These are phyloP conservation scores for Cercophora newfieldiana DNA, from an alignment of 495 filamentous ascomycete species.

Conservation along the genomic window DNA sequence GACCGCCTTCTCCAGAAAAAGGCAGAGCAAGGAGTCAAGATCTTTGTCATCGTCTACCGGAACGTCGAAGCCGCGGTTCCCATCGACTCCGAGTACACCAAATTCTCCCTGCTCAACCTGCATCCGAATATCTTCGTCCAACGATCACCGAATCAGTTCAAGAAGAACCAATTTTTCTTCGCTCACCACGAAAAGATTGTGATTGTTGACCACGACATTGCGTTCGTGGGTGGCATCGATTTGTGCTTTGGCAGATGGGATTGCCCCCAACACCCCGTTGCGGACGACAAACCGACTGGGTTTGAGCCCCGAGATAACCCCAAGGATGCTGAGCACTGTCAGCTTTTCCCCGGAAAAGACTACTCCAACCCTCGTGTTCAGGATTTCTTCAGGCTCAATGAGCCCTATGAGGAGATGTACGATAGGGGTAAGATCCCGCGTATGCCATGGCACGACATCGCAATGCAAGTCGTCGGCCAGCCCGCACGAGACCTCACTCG, in stretches of 20 bases:
- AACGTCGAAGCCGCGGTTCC: conserved; percentile 98
- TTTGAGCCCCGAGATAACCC: conserved; percentile 72
- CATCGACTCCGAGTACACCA: conserved; percentile 98
- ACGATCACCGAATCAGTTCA: conserved; percentile 92
- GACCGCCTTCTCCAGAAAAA: conserved; percentile 94
- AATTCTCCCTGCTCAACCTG: conserved; percentile 93
- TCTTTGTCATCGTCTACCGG: conserved; percentile 97
- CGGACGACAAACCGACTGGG: conserved; percentile 92
- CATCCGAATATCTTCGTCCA: conserved; percentile 97
- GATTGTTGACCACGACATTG: conserved; percentile 92
- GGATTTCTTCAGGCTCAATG: conserved; percentile 91
- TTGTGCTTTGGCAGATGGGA: conserved; percentile 98
- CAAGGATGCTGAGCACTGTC: conserved; percentile 90
- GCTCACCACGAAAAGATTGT: conserved; percentile 98
- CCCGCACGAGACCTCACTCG: conserved; percentile 91
- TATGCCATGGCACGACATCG: conserved; percentile 99
- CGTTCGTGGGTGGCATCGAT: conserved; percentile 95
- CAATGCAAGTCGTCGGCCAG: conserved; percentile 97
- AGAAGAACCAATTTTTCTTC: conserved; percentile 99
- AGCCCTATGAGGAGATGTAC: conserved; percentile 99
- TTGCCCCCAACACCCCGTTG: conserved; percentile 84
- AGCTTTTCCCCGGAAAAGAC: conserved; percentile 97
- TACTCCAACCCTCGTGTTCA: conserved; percentile 95
- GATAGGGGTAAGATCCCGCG: conserved; percentile 81
- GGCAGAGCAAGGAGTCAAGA: conserved; percentile 91